phyloP scores from a whole-genome alignment of 768 basidiomycete genomes.

The Suillus cothurnatus region DNA sequence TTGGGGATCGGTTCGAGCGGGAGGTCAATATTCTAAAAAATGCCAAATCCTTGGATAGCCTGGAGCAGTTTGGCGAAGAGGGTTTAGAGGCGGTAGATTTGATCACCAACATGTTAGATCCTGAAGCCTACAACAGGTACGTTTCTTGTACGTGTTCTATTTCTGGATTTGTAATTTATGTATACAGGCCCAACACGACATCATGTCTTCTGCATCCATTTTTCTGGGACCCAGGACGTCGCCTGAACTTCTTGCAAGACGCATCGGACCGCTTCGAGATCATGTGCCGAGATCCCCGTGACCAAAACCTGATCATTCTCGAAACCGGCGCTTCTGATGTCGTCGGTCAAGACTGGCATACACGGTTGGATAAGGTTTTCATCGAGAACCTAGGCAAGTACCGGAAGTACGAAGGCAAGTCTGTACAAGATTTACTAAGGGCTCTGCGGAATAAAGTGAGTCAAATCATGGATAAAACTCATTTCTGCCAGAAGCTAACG shows the following conservation, averaged over 20 bases:
- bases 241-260: slow-evolving; percentile 94
- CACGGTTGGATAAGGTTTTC: slow-evolving; percentile 83
- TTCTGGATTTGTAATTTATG: slow-evolving; percentile 11
- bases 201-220: slow-evolving; percentile 91
- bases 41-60: slow-evolving; percentile 63
- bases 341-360: slow-evolving; percentile 91
- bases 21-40: slow-evolving; percentile 94
- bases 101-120: slow-evolving; percentile 76
- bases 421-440: slow-evolving; percentile 89
- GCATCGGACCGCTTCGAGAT: slow-evolving; percentile 98
- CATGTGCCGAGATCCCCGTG: slow-evolving; percentile 91
- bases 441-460: slow-evolving; percentile 94
- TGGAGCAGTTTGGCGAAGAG: slow-evolving; percentile 89
- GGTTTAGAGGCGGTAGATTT: slow-evolving; percentile 88
- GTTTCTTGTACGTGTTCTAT: slow-evolving; percentile 26
- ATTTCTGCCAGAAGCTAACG: slow-evolving; percentile 13
- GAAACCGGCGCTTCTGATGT: slow-evolving; percentile 71
- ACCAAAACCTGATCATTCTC: slow-evolving; percentile 70
- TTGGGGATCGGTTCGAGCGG: slow-evolving; percentile 89
- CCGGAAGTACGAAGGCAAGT: slow-evolving; percentile 91
- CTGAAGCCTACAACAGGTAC: slow-evolving; percentile 74
- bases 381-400: slow-evolving; percentile 96
- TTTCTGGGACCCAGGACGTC: slow-evolving; percentile 90
- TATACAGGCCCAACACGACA: slow-evolving; percentile 78
- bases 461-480: slow-evolving; percentile 9